These are phyloP conservation scores for Nitzschia sp. DNA, from an alignment of 108 stramenopile genomes.

Conservation along the genomic window DNA sequence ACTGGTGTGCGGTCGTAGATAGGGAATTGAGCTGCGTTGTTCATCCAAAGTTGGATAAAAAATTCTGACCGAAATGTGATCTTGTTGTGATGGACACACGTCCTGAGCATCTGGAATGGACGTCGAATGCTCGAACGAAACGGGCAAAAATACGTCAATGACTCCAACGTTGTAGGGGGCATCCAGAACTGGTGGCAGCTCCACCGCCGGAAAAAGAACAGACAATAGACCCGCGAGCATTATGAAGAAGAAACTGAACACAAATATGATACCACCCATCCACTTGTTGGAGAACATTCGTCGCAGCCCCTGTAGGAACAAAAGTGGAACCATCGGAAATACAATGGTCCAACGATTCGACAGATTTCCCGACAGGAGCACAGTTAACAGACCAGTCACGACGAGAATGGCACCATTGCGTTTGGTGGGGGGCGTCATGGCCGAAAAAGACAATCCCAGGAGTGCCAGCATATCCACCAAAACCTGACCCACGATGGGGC, in stretches of 20 bases:
- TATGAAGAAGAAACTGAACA: constrained; percentile 24
- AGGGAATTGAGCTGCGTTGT: constrained; percentile 18
- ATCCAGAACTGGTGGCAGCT: constrained; percentile 24
- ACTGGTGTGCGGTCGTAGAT: constrained; percentile 26
- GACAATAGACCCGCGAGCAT: constrained; percentile 15
- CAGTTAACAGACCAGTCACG: constrained; percentile 1
- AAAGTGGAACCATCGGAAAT: constrained; percentile 54
- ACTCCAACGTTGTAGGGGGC: constrained; percentile 48
- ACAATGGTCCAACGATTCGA: constrained; percentile 68
- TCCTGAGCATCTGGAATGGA: background rate
- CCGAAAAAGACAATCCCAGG: constrained; percentile 15
- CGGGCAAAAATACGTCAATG: constrained; percentile 44
- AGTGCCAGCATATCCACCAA: constrained; percentile 16
- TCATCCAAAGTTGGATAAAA: constrained; percentile 57
- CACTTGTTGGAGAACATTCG: background rate
- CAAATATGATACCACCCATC: constrained; percentile 5
- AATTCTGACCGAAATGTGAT: constrained; percentile 42
- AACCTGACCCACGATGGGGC: constrained; percentile 31
- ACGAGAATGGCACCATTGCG: background rate
- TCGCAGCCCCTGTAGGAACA: constrained; percentile 39
- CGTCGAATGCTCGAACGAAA: constrained; percentile 13
- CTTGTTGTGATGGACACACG: constrained; percentile 14
- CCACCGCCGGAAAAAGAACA: constrained; percentile 51
- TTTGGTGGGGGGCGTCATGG: background rate
- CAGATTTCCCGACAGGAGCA: constrained; percentile 25